A percentile compares a stretch with the other conserved stretches of the same genome.
phyloP scores from a whole-genome alignment of 805 yeast species.

The Millerozyma acaciae region DNA sequence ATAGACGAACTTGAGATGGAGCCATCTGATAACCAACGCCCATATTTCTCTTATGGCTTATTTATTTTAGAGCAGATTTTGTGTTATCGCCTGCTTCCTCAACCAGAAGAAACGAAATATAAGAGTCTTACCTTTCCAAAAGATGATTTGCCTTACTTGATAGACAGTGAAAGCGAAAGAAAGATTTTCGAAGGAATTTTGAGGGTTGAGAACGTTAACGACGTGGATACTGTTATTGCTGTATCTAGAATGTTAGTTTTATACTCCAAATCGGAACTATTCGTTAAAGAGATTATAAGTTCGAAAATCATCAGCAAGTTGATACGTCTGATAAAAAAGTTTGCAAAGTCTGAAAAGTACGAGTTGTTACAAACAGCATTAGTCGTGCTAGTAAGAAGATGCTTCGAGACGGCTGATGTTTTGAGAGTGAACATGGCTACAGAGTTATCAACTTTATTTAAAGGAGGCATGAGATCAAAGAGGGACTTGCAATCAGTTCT shows the following conservation, averaged over 20 bases:
- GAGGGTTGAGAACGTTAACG: constrained; percentile 34
- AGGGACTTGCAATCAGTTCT: constrained; percentile 45
- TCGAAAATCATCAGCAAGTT: constrained; percentile 48
- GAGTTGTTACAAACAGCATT: constrained; percentile 13
- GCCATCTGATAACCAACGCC: constrained; percentile 22
- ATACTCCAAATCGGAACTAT: constrained; percentile 43
- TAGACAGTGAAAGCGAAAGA: constrained; percentile 18
- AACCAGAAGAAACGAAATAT: constrained; percentile 27
- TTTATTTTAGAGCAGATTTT: constrained; percentile 53
- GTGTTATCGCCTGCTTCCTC: constrained; percentile 49
- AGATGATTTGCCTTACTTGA: constrained; percentile 11
- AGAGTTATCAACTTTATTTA: constrained; percentile 47
- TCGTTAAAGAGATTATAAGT: constrained; percentile 38
- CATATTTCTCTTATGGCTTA: constrained; percentile 61
- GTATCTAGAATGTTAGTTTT: constrained; percentile 54
- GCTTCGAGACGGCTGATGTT: constrained; percentile 59
- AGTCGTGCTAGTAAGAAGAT: constrained; percentile 57
- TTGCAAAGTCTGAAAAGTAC: constrained; percentile 17
- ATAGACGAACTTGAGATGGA: constrained; percentile 16
- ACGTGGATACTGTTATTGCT: constrained; percentile 47
- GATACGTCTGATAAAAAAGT: constrained; percentile 37
- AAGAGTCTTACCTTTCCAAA: too few species aligned
- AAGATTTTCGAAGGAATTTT: constrained; percentile 44
- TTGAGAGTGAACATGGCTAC: constrained; percentile 46
- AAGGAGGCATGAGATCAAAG: constrained; percentile 21